Evolutionary conservation across 768 basidiomycete genomes (phyloP), one percentile per base, ranked within the genome.

Genomic region (Rhizopogon vulgaris): DNA sequence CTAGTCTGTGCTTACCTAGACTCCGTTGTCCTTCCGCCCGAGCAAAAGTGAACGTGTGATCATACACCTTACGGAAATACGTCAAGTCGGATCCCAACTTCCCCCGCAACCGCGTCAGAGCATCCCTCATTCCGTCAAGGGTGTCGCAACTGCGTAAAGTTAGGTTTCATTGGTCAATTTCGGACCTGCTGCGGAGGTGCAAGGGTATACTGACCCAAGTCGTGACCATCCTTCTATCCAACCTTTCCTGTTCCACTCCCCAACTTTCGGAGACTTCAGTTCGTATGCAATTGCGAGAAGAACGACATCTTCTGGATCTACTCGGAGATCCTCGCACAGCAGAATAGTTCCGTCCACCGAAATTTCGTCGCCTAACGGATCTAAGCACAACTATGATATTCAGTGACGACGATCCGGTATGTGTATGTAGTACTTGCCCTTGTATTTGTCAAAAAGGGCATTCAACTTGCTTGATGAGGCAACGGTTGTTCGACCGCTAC

Each of bases 151-250:
- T 91, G 57, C 2, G 8, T 24, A 34, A 34, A 22, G 36, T 34
- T 46, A 50, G 12, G 6, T 17, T 37, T 18, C n/a, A 24, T 17
- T 32, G 12, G 54, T 22, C 57, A 40, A 47, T 41, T 51, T 25
- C 52, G 45, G 57, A 39, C 6, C 18, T 38, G 24, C 15, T 41
- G 52, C 56, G 32, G 15, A 30, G 45, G 17, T 38, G 6, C 36
- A 37, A 25, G 18, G 45, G 34, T 14, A 36, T 41, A 69, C 84
- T 52, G 59, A 88, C 87, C 85, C 79, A 34, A 87, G 69, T 12
- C 60, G 64, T 66, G 83, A 87, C 90, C 91, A 92, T 1, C 90
- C 91, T 0, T 89, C 86, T 34, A 80, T 59, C 90, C 90, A 94
- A 0, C 82, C 84, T 54, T 79, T 71, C 56, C 71, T 76, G 30